These are phyloP conservation scores for Rhizophagus clarus DNA, from an alignment of 192 early-diverging fungal genomes.

Conservation along the genomic window DNA sequence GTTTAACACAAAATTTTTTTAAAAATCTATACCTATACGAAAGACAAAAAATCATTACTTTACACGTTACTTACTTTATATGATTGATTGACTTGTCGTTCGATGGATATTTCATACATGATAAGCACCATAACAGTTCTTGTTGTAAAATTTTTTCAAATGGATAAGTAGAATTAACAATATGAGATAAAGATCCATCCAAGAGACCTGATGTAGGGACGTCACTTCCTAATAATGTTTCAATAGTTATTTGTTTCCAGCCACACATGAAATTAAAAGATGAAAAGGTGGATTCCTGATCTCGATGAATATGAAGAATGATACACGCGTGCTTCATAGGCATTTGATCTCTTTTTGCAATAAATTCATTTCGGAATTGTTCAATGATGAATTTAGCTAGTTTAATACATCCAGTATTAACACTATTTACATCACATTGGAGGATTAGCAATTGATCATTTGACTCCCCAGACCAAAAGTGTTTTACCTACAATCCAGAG, in stretches of 20 bases:
- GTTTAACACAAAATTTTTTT: neutral
- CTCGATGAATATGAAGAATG: slow-evolving; percentile 28
- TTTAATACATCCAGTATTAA: slow-evolving; percentile 23
- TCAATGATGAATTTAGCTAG: slow-evolving; percentile 26
- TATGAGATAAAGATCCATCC: neutral
- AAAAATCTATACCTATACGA: neutral
- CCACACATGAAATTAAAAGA: slow-evolving; percentile 30
- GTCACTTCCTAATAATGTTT: slow-evolving; percentile 7
- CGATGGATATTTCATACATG: slow-evolving; percentile 29
- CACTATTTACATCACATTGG: slow-evolving; percentile 16
- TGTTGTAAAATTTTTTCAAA: slow-evolving; percentile 26
- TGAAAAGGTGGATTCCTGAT: neutral
- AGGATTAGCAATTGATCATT: slow-evolving; percentile 5
- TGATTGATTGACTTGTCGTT: neutral
- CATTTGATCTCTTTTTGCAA: neutral
- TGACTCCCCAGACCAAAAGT: slow-evolving; percentile 21
- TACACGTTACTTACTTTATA: neutral
- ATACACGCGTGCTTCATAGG: slow-evolving; percentile 12
- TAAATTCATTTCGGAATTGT: slow-evolving; percentile 1
- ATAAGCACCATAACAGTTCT: slow-evolving; percentile 30
- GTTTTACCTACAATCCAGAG: neutral
- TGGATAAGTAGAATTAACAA: slow-evolving; percentile 24
- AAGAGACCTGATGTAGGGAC: slow-evolving; percentile 13
- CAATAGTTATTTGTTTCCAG: slow-evolving; percentile 31
- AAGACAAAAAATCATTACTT: neutral